Evolutionary conservation across 306 rosid species (phyloP), one percentile per base, ranked within the genome.

Genomic region (Elaeagnus macrophylla): DNA sequence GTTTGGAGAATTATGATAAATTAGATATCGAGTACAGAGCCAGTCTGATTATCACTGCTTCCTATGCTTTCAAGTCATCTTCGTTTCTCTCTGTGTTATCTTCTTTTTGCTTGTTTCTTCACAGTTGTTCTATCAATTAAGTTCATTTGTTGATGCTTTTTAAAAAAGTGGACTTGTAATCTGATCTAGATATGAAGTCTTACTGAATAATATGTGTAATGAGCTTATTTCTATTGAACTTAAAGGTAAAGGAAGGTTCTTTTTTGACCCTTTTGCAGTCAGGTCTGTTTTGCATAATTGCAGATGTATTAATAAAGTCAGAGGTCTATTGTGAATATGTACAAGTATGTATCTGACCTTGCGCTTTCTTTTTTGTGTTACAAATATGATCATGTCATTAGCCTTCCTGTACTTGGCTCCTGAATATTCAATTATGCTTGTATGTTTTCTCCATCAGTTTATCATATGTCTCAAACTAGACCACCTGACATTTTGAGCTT

Each of bases 261-360:
- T 62, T 32, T 47, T 18, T 25, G 2, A 25, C 32, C 32, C 58
- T 72, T 82, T 60, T 70, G 77, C 81, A 91, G 99, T 61, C 80
- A 42, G 89, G 87, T 25, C 40, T 67, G 40, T 56, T 83, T 0
- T 91, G 99, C 60, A 0, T 72, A 16, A 6, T 87, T 59, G 93
- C 70, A 7, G 81, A 80, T 79, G 39, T 42, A 13, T 81, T 91
- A 20, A 61, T 91, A 68, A 86, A 91, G 75, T 85, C 77, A 57
- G 82, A 66, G 68, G 46, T 91, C 65, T 91, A 91, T 73, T 61
- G 77, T 9, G 71, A 49, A 67, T 77, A 49, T 51, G 37, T 91
- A 67, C 99, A 91, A 74, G 97, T 86, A 84, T 32, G 65, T 37
- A 54, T 59, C 62, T 72, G 44, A n/a, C 14, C 6, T 14, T 71